Base-by-base conservation (phyloP, 75 land plant genomes). In the Cryptomeria japonica region DNA sequence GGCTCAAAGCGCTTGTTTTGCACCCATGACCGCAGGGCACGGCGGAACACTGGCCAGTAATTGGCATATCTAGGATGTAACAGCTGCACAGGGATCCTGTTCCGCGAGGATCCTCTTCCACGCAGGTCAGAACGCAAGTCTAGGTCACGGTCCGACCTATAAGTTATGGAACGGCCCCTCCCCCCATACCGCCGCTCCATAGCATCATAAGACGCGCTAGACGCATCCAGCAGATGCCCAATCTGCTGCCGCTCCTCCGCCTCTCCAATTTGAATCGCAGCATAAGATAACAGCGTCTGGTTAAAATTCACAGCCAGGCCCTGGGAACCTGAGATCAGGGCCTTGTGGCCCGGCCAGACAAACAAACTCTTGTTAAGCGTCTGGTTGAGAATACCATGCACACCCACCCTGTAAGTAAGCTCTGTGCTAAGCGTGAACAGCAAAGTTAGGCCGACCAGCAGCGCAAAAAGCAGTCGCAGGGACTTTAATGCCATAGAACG, bases 41-140 rank as follows among this genome's bases (percentile, higher is more conserved):
- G 84, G 18, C 93, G 89, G 88, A 96, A 96, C 39, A 91, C 90
- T 1, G 91, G 87, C 93, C 92, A 92, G 58, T 87, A 84, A 14
- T 92, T 88, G n/a, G 89, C 88, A 72, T 90, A 92, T 84, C 88
- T 55, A 5, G 91, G 87, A 15, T 90, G 91, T 15, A 83, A 80
- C 28, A 93, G 87, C 58, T 76, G 82, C 9, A 88, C 70, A 5
- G 91, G 93, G 47, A 58, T 49, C 84, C 86, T 84, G 76, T 25
- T 88, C 51, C 82, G 89, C 64, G 85, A 78, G 78, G 86, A 88
- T 38, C 82, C 76, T 75, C 28, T 68, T 68, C 7, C 86, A 44
- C 86, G 88, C 84, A 15, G 85, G 79, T 51, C 87, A 86, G 88
- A 64, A 51, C 87, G 41, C 84, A 85, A 11, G 84, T 38, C 89